phyloP scores from a whole-genome alignment of 179 eudicot species.

The Drosera spatulata region DNA sequence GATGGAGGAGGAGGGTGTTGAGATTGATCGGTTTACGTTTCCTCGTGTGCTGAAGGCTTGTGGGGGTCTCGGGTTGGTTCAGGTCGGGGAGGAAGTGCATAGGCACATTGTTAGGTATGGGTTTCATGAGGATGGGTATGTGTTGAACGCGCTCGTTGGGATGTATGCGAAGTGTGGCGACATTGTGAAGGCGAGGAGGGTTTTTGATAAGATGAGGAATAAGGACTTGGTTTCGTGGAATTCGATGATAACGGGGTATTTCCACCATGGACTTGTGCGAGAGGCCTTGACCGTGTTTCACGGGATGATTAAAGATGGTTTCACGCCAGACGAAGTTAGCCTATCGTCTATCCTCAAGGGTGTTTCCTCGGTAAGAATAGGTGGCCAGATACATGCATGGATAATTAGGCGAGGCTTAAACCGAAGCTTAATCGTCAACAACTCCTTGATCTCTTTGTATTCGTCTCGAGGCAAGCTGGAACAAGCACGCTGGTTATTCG shows the following conservation, averaged over 20 bases:
- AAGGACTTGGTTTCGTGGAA: conserved; percentile 81
- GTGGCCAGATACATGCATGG: conserved; percentile 65
- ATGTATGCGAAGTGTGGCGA: conserved; percentile 95
- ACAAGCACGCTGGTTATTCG: conserved; percentile 46
- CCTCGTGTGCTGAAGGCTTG: conserved; percentile 69
- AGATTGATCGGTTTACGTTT: conserved; percentile 61
- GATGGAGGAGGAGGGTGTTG: conserved; percentile 79
- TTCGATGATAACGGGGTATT: conserved; percentile 55
- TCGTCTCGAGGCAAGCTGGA: conserved; percentile 26
- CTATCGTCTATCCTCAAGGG: conserved; percentile 44
- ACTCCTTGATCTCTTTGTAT: conserved; percentile 54
- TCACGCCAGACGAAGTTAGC: conserved; percentile 51
- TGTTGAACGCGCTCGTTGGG: conserved; percentile 65
- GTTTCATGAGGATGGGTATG: conserved; percentile 41
- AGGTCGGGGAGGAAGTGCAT: conserved; percentile 67
- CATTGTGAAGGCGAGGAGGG: conserved; percentile 60
- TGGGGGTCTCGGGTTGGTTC: conserved; percentile 49
- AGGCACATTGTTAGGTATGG: conserved; percentile 55
- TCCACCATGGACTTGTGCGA: conserved; percentile 42
- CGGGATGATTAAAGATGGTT: conserved; percentile 32
- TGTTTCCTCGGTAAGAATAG: conserved; percentile 18
- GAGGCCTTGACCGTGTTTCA: conserved; percentile 38
- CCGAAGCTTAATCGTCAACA: conserved; percentile 43
- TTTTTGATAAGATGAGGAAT: conserved; percentile 38
- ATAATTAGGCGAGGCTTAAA: conserved; percentile 46